Percentiles rank a stretch among this genome's conserved stretches.
Evolutionary conservation across 345 rosid genomes (phyloP).

Genomic region (Salix purpurea): DNA sequence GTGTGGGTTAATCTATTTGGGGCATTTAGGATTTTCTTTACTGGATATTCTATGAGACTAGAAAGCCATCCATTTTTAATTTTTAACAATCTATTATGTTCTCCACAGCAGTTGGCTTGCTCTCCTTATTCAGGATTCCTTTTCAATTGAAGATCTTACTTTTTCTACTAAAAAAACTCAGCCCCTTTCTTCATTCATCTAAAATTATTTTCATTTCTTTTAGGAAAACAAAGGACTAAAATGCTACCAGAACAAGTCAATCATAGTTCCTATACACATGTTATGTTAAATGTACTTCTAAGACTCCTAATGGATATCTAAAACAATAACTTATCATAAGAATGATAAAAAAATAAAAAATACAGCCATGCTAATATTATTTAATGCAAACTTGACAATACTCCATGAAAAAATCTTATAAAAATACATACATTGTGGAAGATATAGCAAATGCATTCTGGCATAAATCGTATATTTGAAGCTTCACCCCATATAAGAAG

Average conservation of each 20-base stretch:
- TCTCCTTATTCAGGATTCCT: background rate
- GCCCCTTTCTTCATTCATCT: background rate
- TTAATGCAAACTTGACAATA: background rate
- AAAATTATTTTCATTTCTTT: background rate
- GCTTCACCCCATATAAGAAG: slow-evolving; percentile 99
- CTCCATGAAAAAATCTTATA: background rate
- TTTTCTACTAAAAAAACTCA: background rate
- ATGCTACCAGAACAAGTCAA: background rate
- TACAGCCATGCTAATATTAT: background rate
- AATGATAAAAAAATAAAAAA: background rate
- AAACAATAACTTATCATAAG: background rate
- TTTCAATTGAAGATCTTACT: background rate
- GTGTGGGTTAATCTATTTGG: background rate
- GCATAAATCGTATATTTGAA: slow-evolving; percentile 97
- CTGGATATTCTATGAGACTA: background rate
- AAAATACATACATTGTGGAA: slow-evolving; percentile 70
- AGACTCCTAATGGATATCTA: background rate
- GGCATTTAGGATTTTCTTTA: background rate
- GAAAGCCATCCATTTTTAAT: background rate
- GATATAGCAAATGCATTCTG: slow-evolving; percentile 97
- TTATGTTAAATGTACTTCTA: background rate
- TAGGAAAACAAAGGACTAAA: background rate
- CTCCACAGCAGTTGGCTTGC: background rate
- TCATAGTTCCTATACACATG: background rate
- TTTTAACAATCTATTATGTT: background rate